A percentile compares a stretch with the other conserved stretches of the same genome.
Evolutionary conservation across 495 filamentous ascomycete species (phyloP).

Genomic region (Daldinia vernicosa): DNA sequence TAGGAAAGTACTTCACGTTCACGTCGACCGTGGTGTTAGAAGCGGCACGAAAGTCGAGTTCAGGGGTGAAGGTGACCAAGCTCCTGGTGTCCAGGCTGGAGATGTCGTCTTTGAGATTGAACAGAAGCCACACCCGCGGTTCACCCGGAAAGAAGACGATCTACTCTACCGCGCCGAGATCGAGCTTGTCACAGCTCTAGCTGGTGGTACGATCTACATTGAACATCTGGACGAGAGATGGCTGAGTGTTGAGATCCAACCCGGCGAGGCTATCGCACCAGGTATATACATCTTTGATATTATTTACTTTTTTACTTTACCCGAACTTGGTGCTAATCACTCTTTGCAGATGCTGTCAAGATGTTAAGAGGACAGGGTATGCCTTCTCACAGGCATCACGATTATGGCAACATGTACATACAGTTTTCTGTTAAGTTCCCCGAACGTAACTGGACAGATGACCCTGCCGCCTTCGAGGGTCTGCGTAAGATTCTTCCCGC

Average conservation of each 20-base stretch:
- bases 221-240: slow-evolving; percentile 98
- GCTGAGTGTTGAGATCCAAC: slow-evolving; percentile 88
- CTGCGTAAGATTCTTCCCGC: slow-evolving; percentile 85
- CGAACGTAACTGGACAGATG: slow-evolving; percentile 67
- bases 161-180: slow-evolving; percentile 96
- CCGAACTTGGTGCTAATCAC: slow-evolving; percentile 17
- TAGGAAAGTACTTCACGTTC: slow-evolving; percentile 97
- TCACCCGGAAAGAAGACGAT: slow-evolving; percentile 96
- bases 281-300: slow-evolving; percentile 66
- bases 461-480: slow-evolving; percentile 64
- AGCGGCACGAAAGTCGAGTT: slow-evolving; percentile 96
- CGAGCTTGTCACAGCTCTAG: slow-evolving; percentile 93
- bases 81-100: slow-evolving; percentile 88
- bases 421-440: slow-evolving; percentile 99
- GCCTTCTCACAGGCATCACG: slow-evolving; percentile 96
- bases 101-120: slow-evolving; percentile 98
- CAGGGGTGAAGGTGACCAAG: slow-evolving; percentile 95
- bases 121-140: slow-evolving; percentile 94
- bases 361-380: slow-evolving; percentile 97
- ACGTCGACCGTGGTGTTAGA: slow-evolving; percentile 93
- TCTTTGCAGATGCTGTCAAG: slow-evolving; percentile 78
- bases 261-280: slow-evolving; percentile 92
- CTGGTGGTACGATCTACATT: slow-evolving; percentile 84
- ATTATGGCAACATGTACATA: slow-evolving; percentile 95
- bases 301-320: slow-evolving; percentile 24